Evolutionary conservation across 2,329 filamentous ascomycete species (phyloP).

Genomic region (Sphaceloma murrayae): DNA sequence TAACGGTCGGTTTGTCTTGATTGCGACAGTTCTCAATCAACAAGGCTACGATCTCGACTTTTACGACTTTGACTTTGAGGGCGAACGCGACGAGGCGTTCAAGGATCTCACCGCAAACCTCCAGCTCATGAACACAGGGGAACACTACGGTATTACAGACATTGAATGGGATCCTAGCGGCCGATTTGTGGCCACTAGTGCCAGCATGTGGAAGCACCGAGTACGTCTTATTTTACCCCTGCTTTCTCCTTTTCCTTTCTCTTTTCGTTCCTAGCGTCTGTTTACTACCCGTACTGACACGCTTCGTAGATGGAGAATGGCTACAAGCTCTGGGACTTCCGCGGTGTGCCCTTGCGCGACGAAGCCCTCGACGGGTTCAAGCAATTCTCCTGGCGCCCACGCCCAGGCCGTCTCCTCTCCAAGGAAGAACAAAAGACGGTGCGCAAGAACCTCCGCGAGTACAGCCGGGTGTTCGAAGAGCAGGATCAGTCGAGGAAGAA

Average conservation of each 20-base stretch:
- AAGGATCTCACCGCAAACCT: constrained; percentile 93
- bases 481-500: constrained; percentile 89
- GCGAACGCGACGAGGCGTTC: constrained; percentile 84
- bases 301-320: constrained; percentile 84
- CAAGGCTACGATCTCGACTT: constrained; percentile 96
- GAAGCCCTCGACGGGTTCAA: constrained; percentile 95
- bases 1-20: constrained; percentile 84
- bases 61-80: constrained; percentile 95
- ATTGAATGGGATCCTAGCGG: constrained; percentile 97
- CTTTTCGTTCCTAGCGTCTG: no score
- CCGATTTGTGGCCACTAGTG: constrained; percentile 86
- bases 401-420: constrained; percentile 78
- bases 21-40: constrained; percentile 85
- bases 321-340: constrained; percentile 97
- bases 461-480: constrained; percentile 89
- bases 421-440: constrained; percentile 98
- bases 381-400: constrained; percentile 90
- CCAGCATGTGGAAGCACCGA: constrained; percentile 89
- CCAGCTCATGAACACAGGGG: constrained; percentile 83
- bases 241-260: neutral
- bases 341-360: constrained; percentile 77
- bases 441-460: constrained; percentile 96
- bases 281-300: constrained; percentile 17
- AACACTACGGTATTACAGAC: constrained; percentile 96
- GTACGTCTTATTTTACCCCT: constrained; percentile 57